phyloP scores from a whole-genome alignment of 2,329 filamentous ascomycete species.

The Pseudogymnoascus sp. region DNA sequence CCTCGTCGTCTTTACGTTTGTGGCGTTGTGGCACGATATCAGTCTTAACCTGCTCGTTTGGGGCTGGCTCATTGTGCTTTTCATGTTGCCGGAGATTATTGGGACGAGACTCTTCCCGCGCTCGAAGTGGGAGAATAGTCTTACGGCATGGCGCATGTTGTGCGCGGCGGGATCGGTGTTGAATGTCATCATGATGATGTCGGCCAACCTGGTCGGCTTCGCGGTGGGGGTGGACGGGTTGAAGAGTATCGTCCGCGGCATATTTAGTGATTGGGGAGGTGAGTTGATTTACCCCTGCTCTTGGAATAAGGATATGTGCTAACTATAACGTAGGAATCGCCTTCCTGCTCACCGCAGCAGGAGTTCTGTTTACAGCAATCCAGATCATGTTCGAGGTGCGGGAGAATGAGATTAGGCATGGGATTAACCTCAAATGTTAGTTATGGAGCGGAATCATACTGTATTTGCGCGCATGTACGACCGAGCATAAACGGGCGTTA shows the following conservation, averaged over 20 bases:
- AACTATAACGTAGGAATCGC: slow-evolving; percentile 37
- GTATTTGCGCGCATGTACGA: neutral
- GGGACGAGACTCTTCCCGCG: slow-evolving; percentile 64
- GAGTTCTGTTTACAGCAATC: slow-evolving; percentile 71
- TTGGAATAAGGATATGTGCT: neutral
- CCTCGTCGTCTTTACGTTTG: slow-evolving; percentile 85
- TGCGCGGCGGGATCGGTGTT: slow-evolving; percentile 72
- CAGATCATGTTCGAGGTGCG: slow-evolving; percentile 97
- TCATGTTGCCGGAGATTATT: slow-evolving; percentile 82
- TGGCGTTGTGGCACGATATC: slow-evolving; percentile 97
- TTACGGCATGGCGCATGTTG: slow-evolving; percentile 68
- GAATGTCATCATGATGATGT: slow-evolving; percentile 93
- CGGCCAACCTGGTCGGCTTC: slow-evolving; percentile 89
- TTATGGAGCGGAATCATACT: neutral
- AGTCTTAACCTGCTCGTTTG: slow-evolving; percentile 83
- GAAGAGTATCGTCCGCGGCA: slow-evolving; percentile 64
- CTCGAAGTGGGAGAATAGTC: slow-evolving; percentile 57
- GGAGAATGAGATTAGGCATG: slow-evolving; percentile 73
- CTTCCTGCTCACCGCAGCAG: slow-evolving; percentile 65
- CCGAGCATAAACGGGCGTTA: neutral
- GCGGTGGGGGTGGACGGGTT: slow-evolving; percentile 85
- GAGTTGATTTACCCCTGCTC: slow-evolving; percentile 22
- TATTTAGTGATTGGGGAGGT: slow-evolving; percentile 68
- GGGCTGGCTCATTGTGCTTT: slow-evolving; percentile 94
- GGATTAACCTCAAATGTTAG: slow-evolving; percentile 76